Evolutionary conservation across 176 grass and related monocot genomes (phyloP), one percentile per base, ranked within the genome.

Genomic region (Elaeis guineensis): DNA sequence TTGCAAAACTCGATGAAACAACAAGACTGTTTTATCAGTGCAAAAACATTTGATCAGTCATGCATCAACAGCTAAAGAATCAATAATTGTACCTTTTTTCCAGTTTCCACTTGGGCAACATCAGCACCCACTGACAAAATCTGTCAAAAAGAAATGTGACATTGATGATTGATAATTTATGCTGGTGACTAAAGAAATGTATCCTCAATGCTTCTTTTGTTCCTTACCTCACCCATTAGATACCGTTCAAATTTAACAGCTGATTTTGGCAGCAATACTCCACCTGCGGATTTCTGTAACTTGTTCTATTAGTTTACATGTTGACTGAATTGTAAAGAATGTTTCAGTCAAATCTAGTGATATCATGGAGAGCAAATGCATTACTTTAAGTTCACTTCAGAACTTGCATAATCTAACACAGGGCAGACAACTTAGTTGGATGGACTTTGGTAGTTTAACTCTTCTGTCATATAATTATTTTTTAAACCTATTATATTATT

Each of bases 171-270:
- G 35, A 14, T 44, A 9, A 44, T 44, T 44, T 44, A 44, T 44
- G 35, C 8, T 44, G 35, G 35, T 44, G 50, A 6, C 16, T 14
- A 50, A 56, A 17, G 67, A 16, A 69, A 55, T 21, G 0, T 20
- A 49, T 14, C 23, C 55, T 55, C 21, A 56, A 69, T 21, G 19
- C 50, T 2, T 39, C 66, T 17, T 63, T n/a, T 22, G 23, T 17
- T 11, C 25, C 79, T 74, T 67, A 89, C 93, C 88, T 98, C 87
- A 11, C 93, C 93, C 93, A 98, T 92, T 66, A 98, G 73, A 62
- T 98, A 98, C 26, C 87, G 80, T 78, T 98, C 93, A 6, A 98
- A 98, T 61, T 92, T 98, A 62, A 92, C 93, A 77, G 93, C 84
- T 44, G 93, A 92, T 80, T 89, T 98, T 1, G 93, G 93, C 61